Conservation (phyloP, 2,329 filamentous ascomycete genomes). For the Colletotrichum falcatum region DNA sequence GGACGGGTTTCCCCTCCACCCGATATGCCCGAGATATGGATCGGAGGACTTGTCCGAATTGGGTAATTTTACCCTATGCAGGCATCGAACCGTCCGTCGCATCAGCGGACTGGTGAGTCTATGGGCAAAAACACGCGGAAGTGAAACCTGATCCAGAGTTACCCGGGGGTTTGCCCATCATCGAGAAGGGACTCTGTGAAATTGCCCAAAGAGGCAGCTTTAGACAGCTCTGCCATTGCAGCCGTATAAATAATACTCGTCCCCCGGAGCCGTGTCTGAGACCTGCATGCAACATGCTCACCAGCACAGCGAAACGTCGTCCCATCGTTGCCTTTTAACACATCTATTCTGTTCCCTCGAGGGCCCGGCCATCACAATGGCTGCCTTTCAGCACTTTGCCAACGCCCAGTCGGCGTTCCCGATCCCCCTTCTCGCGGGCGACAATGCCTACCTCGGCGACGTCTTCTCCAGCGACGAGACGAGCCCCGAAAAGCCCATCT, state of each 20-base stretch:
- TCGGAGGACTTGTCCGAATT: constrained; percentile 32
- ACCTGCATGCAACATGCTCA: neutral
- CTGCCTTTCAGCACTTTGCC: constrained; percentile 63
- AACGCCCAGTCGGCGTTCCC: constrained; percentile 71
- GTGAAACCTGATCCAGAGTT: constrained; percentile 3
- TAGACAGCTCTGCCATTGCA: neutral
- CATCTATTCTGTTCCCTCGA: neutral
- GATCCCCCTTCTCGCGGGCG: constrained; percentile 74
- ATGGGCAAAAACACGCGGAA: constrained; percentile 13
- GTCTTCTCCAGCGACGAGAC: constrained; percentile 67
- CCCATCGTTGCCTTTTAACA: neutral
- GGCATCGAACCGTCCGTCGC: constrained; percentile 10
- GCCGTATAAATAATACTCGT: neutral
- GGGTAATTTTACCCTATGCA: constrained; percentile 30
- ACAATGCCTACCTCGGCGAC: constrained; percentile 76
- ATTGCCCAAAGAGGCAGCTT: constrained; percentile 3
- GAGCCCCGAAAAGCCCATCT: constrained; percentile 70
- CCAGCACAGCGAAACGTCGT: neutral
- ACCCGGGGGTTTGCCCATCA: neutral
- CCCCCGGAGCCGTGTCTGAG: too few relatives aligned
- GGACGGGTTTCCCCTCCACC: constrained; percentile 30
- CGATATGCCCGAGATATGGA: constrained; percentile 25
- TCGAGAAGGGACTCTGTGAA: too few relatives aligned
- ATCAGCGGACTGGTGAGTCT: neutral
- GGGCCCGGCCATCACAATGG: constrained; percentile 45